A percentile compares a stretch with the other conserved stretches of the same genome.
Conservation (phyloP, 2,329 filamentous ascomycete species). For the Neofusicoccum parvum region DNA sequence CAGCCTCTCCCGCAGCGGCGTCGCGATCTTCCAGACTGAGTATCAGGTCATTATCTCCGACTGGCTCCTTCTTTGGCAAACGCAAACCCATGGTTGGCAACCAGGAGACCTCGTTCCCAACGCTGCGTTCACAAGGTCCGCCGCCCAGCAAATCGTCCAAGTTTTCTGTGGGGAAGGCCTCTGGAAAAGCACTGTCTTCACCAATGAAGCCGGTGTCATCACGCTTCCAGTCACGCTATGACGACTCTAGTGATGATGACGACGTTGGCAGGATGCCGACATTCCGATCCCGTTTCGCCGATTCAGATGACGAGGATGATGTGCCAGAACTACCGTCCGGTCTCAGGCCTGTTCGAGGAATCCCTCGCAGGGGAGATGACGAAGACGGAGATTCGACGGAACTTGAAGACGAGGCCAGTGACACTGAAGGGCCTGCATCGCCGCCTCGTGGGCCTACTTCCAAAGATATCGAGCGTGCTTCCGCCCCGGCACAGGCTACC, state of each 20-base stretch:
- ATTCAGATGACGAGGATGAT: conserved; percentile 57
- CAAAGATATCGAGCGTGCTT: conserved; percentile 40
- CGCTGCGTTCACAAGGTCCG: neutral
- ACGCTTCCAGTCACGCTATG: conserved; percentile 57
- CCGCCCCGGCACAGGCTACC: conserved; percentile 22
- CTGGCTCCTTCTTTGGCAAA: conserved; percentile 53
- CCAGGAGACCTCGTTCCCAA: conserved; percentile 7
- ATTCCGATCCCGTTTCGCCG: conserved; percentile 52
- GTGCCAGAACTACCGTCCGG: conserved; percentile 38
- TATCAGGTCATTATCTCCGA: conserved; percentile 70
- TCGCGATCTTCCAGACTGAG: conserved; percentile 61
- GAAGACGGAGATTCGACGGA: conserved; percentile 62
- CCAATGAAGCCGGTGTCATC: neutral
- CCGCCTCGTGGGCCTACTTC: conserved; percentile 48
- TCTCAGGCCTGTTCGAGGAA: conserved; percentile 61
- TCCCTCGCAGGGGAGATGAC: conserved; percentile 56
- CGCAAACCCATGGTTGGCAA: conserved; percentile 25
- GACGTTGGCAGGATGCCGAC: conserved; percentile 31
- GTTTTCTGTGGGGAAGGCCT: neutral
- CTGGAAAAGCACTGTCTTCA: neutral
- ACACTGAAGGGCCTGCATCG: conserved; percentile 36
- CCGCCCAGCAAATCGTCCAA: neutral
- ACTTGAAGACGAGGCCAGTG: conserved; percentile 42
- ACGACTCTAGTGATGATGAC: conserved; percentile 68
- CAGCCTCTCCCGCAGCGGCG: conserved; percentile 26